phyloP scores from a whole-genome alignment of 345 rosid genomes.

The Pistacia vera region DNA sequence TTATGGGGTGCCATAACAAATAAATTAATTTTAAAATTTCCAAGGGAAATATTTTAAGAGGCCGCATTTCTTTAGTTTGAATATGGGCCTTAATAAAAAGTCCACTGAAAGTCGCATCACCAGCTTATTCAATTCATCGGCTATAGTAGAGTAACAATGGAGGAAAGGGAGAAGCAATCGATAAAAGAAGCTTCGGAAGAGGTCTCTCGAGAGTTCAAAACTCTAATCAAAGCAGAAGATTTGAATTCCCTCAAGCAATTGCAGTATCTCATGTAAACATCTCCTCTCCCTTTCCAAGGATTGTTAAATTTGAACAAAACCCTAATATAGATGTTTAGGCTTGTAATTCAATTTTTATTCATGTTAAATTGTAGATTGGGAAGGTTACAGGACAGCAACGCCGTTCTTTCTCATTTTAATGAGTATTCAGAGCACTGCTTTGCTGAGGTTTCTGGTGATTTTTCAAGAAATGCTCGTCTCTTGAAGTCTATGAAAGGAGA shows the following conservation, averaged over 20 bases:
- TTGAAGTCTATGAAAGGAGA: slow-evolving; percentile 81
- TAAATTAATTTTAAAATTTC: too few species aligned
- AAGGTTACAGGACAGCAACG: slow-evolving; percentile 94
- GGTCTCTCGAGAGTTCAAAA: slow-evolving; percentile 71
- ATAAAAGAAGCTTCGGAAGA: slow-evolving; percentile 66
- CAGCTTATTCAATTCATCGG: neutral
- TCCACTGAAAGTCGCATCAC: neutral
- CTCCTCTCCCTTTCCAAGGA: slow-evolving; percentile 7
- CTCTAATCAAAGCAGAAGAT: slow-evolving; percentile 62
- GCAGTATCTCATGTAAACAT: slow-evolving; percentile 74
- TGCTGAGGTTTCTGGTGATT: slow-evolving; percentile 70
- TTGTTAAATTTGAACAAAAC: neutral
- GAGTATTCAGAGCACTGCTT: slow-evolving; percentile 87
- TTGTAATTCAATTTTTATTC: neutral
- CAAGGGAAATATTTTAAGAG: too few species aligned
- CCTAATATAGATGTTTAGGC: too few species aligned
- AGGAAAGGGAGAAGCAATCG: slow-evolving; percentile 41
- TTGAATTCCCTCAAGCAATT: slow-evolving; percentile 66
- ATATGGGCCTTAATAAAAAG: neutral
- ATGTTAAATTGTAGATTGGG: slow-evolving; percentile 63
- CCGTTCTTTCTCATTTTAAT: slow-evolving; percentile 86
- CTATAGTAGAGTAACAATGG: slow-evolving; percentile 2
- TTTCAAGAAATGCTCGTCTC: slow-evolving; percentile 65
- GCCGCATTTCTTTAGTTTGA: too few species aligned
- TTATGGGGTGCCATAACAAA: too few species aligned